Evolutionary conservation across 2,329 filamentous ascomycete species (phyloP).

Genomic region (Leptographium galeiforme): DNA sequence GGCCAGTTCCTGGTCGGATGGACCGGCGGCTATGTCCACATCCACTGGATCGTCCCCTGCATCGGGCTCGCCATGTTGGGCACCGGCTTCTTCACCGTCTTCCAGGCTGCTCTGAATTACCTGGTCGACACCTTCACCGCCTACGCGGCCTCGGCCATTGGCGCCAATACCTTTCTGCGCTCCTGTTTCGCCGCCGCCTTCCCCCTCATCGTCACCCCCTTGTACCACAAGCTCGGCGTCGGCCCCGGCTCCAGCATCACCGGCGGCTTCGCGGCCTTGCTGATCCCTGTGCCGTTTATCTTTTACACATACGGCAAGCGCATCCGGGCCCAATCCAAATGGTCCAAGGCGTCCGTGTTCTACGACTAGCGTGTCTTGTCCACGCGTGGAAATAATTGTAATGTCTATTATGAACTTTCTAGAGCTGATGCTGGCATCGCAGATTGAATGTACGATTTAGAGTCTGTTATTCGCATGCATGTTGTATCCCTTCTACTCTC

Average conservation of each 20-base stretch:
- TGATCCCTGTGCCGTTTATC: no score
- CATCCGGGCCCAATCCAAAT: no score
- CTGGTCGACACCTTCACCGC: slow-evolving; percentile 32
- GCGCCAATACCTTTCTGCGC: slow-evolving; percentile 28
- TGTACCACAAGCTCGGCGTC: slow-evolving; percentile 30
- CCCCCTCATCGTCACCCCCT: slow-evolving; percentile 33
- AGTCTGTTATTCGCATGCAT: no score
- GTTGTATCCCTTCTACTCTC: no score
- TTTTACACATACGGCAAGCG: no score
- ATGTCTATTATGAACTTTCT: no score
- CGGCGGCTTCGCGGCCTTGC: slow-evolving; percentile 13
- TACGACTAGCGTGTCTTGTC: no score
- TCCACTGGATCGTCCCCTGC: slow-evolving; percentile 32
- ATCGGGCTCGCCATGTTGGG: slow-evolving; percentile 26
- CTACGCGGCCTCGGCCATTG: slow-evolving; percentile 32
- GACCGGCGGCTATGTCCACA: slow-evolving; percentile 24
- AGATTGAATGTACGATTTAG: no score
- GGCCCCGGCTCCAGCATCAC: slow-evolving; percentile 27
- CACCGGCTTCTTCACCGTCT: slow-evolving; percentile 25
- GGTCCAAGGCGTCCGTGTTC: no score
- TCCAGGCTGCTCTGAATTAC: slow-evolving; percentile 32
- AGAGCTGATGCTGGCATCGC: no score
- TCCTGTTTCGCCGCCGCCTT: slow-evolving; percentile 37
- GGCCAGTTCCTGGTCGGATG: slow-evolving; percentile 33
- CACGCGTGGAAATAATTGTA: no score